Evolutionary conservation across 129 eudicot genomes (phyloP).

Genomic region (Lonicera japonica): DNA sequence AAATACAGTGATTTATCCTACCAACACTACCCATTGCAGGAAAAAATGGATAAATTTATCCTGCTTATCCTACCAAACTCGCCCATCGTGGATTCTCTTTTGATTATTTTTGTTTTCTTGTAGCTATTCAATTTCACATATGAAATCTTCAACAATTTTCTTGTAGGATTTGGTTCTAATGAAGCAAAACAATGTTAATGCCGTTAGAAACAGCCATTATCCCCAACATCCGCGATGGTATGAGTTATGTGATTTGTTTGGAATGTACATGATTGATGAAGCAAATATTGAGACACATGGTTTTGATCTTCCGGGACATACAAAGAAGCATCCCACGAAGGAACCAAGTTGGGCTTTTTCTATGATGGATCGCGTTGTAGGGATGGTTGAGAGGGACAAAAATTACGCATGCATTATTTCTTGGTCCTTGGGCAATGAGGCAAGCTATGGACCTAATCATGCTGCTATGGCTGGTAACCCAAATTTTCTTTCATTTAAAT

Average conservation of each 20-base stretch:
- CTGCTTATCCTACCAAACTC: too few relatives aligned
- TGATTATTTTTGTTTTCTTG: not conserved
- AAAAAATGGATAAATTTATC: too few relatives aligned
- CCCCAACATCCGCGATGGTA: conserved; percentile 98
- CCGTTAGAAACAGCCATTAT: conserved; percentile 96
- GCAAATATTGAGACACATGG: conserved; percentile 99
- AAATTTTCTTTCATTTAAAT: too few relatives aligned
- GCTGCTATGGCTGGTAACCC: conserved; percentile 78
- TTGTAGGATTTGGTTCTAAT: conserved; percentile 80
- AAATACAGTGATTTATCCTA: too few relatives aligned
- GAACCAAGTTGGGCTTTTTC: conserved; percentile 82
- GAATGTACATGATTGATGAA: conserved; percentile 99
- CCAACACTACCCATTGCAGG: too few relatives aligned
- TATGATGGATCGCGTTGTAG: conserved; percentile 91
- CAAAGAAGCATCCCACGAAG: conserved; percentile 83
- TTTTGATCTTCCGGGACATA: conserved; percentile 55
- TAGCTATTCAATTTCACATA: not conserved
- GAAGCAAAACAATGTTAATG: conserved; percentile 93
- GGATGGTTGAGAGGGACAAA: conserved; percentile 99
- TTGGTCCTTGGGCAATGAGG: conserved; percentile 95
- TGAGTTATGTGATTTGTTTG: conserved; percentile 91
- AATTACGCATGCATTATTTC: conserved; percentile 87
- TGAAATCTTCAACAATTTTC: not conserved
- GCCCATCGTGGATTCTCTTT: too few relatives aligned
- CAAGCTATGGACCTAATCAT: conserved; percentile 95